These are phyloP conservation scores for Phytophthora melonis DNA, from an alignment of 352 stramenopile species.

Conservation along the genomic window DNA sequence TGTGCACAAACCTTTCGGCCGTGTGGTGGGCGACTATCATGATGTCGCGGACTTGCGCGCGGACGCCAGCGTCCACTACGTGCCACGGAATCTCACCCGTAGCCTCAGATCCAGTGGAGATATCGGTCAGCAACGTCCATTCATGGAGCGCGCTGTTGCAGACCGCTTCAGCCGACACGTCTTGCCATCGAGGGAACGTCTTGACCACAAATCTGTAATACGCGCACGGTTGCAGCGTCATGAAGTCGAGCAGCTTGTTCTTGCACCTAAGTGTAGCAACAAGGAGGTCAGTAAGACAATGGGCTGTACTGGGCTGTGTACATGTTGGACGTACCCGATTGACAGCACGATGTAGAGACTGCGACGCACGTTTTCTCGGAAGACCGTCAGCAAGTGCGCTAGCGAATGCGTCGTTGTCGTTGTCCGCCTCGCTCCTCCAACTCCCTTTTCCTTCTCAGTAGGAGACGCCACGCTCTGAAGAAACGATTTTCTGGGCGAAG, in stretches of 20 bases:
- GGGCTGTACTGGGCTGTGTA: no score
- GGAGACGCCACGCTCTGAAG: constrained; percentile 15
- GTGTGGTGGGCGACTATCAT: constrained; percentile 28
- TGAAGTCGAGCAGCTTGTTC: constrained; percentile 47
- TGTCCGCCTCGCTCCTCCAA: constrained; percentile 4
- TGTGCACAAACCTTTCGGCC: constrained; percentile 20
- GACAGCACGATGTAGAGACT: constrained; percentile 68
- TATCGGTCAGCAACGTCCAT: constrained; percentile 23
- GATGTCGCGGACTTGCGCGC: constrained; percentile 28
- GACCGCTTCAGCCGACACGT: constrained; percentile 46
- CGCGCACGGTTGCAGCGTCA: constrained; percentile 47
- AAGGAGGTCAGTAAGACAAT: not conserved
- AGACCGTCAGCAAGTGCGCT: constrained; percentile 39
- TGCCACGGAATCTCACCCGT: not conserved
- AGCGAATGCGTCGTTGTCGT: not conserved
- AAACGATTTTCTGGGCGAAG: constrained; percentile 25
- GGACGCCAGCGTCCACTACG: constrained; percentile 7
- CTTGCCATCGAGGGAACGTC: constrained; percentile 47
- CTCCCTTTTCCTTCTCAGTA: constrained; percentile 8
- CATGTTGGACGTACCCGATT: constrained; percentile 44
- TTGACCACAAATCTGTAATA: constrained; percentile 61
- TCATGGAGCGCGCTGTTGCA: constrained; percentile 43
- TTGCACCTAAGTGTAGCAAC: constrained; percentile 29
- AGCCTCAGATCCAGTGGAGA: not conserved
- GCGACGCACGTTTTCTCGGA: constrained; percentile 60